Percentiles rank a stretch among this genome's conserved stretches.
These are phyloP conservation scores for Penicillium crystallinum DNA, from an alignment of 495 filamentous ascomycete species.

Conservation along the genomic window DNA sequence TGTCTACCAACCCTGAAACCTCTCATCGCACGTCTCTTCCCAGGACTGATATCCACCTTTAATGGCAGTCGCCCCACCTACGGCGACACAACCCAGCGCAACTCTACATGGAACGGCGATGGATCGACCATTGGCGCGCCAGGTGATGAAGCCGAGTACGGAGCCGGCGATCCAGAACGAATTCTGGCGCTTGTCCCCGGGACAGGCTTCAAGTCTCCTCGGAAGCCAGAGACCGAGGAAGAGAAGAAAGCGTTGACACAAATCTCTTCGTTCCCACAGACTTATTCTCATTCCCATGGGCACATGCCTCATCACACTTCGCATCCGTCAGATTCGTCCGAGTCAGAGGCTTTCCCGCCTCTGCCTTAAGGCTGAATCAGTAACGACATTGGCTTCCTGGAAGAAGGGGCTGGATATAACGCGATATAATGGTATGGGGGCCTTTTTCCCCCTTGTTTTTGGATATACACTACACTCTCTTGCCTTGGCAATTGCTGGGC, in stretches of 20 bases:
- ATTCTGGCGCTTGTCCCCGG: constrained; percentile 22
- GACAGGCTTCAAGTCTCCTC: constrained; percentile 1
- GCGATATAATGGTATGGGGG: not conserved
- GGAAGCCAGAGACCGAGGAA: constrained; percentile 1
- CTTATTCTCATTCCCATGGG: constrained; percentile 2
- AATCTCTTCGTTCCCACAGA: constrained; percentile 2
- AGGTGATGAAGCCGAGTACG: constrained; percentile 32
- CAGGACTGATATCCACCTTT: constrained; percentile 29
- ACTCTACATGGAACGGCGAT: constrained; percentile 31
- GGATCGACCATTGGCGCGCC: constrained; percentile 29
- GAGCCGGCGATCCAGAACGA: constrained; percentile 22
- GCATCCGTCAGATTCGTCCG: not conserved
- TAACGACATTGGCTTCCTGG: no score
- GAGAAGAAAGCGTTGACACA: constrained; percentile 1
- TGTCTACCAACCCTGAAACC: constrained; percentile 87
- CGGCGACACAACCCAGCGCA: constrained; percentile 15
- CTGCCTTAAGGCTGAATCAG: no score
- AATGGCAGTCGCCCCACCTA: constrained; percentile 16
- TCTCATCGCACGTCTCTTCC: constrained; percentile 48
- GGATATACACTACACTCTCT: not conserved
- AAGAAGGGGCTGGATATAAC: not conserved
- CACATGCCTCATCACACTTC: not conserved
- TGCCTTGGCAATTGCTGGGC: not conserved
- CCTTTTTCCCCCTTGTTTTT: not conserved
- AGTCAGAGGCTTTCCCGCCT: not conserved